phyloP scores from a whole-genome alignment of 352 stramenopile genomes.

The Pythium aphanidermatum region DNA sequence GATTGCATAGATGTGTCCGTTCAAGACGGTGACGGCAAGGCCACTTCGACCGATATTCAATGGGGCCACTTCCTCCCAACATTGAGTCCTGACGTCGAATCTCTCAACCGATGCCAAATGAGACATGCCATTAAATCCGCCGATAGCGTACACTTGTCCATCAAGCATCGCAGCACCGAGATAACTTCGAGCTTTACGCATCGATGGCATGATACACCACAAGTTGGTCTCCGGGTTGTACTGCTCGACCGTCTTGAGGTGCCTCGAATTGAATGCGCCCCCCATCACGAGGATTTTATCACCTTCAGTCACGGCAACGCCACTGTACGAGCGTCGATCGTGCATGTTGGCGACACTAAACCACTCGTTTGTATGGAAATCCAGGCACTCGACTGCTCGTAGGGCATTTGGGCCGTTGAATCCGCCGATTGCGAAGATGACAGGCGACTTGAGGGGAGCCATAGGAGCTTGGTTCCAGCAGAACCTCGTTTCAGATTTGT shows the following conservation, averaged over 20 bases:
- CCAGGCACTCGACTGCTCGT: constrained; percentile 56
- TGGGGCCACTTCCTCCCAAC: constrained; percentile 49
- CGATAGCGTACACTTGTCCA: constrained; percentile 54
- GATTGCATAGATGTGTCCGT: constrained; percentile 51
- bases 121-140: constrained; percentile 63
- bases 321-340: constrained; percentile 55
- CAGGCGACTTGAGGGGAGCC: constrained; percentile 25
- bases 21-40: constrained; percentile 40
- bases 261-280: constrained; percentile 45
- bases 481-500: constrained; percentile 2
- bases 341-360: constrained; percentile 42
- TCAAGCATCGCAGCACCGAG: constrained; percentile 39
- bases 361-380: constrained; percentile 60
- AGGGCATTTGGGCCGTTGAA: constrained; percentile 56
- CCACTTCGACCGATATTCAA: constrained; percentile 50
- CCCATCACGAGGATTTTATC: constrained; percentile 57
- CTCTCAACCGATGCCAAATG: constrained; percentile 53
- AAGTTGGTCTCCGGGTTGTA: constrained; percentile 47
- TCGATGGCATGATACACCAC: constrained; percentile 45
- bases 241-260: constrained; percentile 52
- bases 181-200: constrained; percentile 58
- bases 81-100: constrained; percentile 34
- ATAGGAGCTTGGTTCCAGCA: constrained; percentile 8
- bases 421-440: constrained; percentile 64
- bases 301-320: constrained; percentile 37